Conservation (phyloP, 2,329 filamentous ascomycete genomes). For the Phyllosticta citribraziliensis region DNA sequence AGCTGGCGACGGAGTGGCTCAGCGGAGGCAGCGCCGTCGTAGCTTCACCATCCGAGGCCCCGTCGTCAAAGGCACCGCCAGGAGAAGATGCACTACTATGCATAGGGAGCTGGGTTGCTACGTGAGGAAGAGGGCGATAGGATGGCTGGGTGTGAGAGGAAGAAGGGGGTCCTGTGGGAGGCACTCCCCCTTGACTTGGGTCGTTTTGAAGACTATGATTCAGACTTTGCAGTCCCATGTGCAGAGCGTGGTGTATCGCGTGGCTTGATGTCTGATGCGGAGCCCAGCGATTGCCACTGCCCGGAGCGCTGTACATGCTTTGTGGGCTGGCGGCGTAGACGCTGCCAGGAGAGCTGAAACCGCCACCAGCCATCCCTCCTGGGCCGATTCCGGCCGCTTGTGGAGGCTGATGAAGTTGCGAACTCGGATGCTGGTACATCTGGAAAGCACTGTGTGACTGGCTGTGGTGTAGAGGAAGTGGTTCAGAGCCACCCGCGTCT, state of each 20-base stretch:
- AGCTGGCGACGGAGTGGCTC: background rate
- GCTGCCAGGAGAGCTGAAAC: background rate
- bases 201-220: slow-evolving; percentile 5
- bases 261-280: background rate
- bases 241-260: background rate
- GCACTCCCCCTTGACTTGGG: background rate
- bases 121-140: slow-evolving; percentile 17
- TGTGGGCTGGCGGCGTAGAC: background rate
- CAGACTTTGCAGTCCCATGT: background rate
- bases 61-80: slow-evolving; percentile 18
- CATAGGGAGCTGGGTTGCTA: slow-evolving; percentile 16
- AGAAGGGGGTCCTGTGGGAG: background rate
- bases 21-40: slow-evolving; percentile 28
- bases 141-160: slow-evolving; percentile 11
- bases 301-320: background rate
- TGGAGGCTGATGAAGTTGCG: background rate
- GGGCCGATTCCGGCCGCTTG: background rate
- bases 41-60: slow-evolving; percentile 22
- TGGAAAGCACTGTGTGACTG: background rate
- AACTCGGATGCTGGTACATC: background rate
- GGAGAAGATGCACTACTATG: slow-evolving; percentile 15
- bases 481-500: slow-evolving; percentile 1
- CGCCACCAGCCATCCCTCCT: slow-evolving; percentile 1
- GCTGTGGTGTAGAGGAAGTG: slow-evolving; percentile 2
- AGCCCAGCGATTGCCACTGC: background rate